Percentiles rank a stretch among this genome's conserved stretches.
These are phyloP conservation scores for Apiotrichum mycotoxinovorans DNA, from an alignment of 1,284 basidiomycete genomes.

Conservation along the genomic window DNA sequence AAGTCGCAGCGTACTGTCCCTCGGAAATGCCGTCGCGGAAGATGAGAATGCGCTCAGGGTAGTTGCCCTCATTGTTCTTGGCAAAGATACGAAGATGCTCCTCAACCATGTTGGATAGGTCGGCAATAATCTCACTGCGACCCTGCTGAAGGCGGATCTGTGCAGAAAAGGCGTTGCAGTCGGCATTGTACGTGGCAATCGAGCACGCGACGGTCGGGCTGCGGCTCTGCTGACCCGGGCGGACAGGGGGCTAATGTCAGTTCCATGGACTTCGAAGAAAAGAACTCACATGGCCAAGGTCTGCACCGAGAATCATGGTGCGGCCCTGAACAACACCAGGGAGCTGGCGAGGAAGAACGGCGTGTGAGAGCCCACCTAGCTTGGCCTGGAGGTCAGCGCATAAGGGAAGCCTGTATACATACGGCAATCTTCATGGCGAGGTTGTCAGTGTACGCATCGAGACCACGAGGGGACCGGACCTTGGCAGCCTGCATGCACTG, in stretches of 20 bases:
- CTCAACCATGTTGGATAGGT: slow-evolving; percentile 34
- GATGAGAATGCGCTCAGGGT: slow-evolving; percentile 49
- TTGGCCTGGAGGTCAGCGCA: slow-evolving; percentile 43
- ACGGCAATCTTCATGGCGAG: slow-evolving; percentile 42
- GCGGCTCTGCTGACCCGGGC: slow-evolving; percentile 48
- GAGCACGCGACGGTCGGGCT: slow-evolving; percentile 45
- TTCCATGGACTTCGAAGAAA: slow-evolving; percentile 49
- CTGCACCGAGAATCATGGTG: slow-evolving; percentile 52
- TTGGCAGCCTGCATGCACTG: slow-evolving; percentile 49
- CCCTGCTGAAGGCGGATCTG: slow-evolving; percentile 49
- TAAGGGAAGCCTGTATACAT: background rate
- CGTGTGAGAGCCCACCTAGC: slow-evolving; percentile 53
- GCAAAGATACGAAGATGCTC: slow-evolving; percentile 33
- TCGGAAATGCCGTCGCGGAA: slow-evolving; percentile 55
- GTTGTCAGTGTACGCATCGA: slow-evolving; percentile 52
- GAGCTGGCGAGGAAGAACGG: slow-evolving; percentile 22
- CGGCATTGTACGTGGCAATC: slow-evolving; percentile 37
- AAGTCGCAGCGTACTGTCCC: slow-evolving; percentile 51
- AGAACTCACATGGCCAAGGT: slow-evolving; percentile 43
- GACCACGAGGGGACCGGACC: slow-evolving; percentile 38
- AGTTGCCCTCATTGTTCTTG: slow-evolving; percentile 40
- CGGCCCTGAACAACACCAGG: slow-evolving; percentile 31
- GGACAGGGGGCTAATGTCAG: slow-evolving; percentile 38
- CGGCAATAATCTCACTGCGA: slow-evolving; percentile 31
- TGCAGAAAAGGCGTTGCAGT: slow-evolving; percentile 46